Conservation (phyloP, 2,329 filamentous ascomycete genomes). For the Ceratocystis lukuohia region DNA sequence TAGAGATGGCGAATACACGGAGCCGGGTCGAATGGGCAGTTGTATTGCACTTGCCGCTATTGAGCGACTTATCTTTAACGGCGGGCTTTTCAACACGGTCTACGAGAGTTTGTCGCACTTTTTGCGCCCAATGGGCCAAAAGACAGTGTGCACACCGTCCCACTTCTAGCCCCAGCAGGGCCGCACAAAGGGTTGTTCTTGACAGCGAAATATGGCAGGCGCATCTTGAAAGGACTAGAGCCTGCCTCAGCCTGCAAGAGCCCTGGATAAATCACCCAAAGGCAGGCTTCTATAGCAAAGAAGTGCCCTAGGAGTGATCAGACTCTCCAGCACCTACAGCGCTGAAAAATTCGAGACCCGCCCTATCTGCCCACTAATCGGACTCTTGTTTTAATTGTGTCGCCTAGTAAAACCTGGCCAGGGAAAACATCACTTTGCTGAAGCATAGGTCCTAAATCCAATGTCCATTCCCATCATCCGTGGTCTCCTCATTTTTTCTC, state of each 20-base stretch:
- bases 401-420: background rate
- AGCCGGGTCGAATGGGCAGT: background rate
- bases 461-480: conserved; percentile 4
- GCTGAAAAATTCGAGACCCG: background rate
- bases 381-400: background rate
- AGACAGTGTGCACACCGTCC: conserved; percentile 18
- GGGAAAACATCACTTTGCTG: conserved; percentile 6
- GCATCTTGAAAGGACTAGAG: conserved; percentile 9
- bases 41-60: background rate
- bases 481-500: conserved; percentile 17
- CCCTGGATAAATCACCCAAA: background rate
- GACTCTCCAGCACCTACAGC: background rate
- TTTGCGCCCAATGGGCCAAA: conserved; percentile 20
- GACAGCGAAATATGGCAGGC: conserved; percentile 12
- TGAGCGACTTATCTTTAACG: background rate
- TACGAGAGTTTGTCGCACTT: conserved; percentile 18
- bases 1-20: conserved; percentile 6
- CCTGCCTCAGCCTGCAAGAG: background rate
- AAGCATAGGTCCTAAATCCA: background rate
- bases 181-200: conserved; percentile 18
- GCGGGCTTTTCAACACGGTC: background rate
- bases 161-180: conserved; percentile 13
- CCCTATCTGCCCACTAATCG: conserved; percentile 3
- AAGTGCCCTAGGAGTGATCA: background rate
- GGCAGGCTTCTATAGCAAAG: background rate